These are phyloP conservation scores for Chamaenerion angustifolium DNA, from an alignment of 345 rosid species.

Conservation along the genomic window DNA sequence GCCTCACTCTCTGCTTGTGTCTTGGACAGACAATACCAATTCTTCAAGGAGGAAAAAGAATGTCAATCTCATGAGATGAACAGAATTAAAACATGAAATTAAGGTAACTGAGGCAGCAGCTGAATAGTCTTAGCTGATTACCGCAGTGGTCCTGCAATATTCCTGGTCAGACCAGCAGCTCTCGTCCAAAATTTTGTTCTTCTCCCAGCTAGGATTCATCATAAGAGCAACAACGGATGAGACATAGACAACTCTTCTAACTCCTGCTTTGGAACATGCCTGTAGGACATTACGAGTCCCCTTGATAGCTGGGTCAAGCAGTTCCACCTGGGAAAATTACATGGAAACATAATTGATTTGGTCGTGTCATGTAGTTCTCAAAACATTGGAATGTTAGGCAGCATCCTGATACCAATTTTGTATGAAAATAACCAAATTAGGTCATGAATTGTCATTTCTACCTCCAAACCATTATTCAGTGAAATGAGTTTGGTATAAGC, in stretches of 20 bases:
- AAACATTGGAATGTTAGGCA: no score
- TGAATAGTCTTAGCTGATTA: not conserved
- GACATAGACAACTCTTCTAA: slow-evolving; percentile 14
- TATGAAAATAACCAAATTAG: no score
- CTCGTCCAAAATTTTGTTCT: slow-evolving; percentile 17
- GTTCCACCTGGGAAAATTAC: slow-evolving; percentile 8
- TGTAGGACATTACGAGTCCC: slow-evolving; percentile 19
- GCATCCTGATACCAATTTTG: no score
- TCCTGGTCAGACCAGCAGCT: slow-evolving; percentile 25
- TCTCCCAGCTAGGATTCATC: slow-evolving; percentile 18
- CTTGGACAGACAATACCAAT: slow-evolving; percentile 61
- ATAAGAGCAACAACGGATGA: slow-evolving; percentile 13
- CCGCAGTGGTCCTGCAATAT: slow-evolving; percentile 11
- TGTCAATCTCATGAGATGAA: no score
- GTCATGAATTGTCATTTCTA: no score
- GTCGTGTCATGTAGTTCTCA: no score
- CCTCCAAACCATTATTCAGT: no score
- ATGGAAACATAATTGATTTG: no score
- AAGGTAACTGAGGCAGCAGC: not conserved
- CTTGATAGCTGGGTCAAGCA: slow-evolving; percentile 15
- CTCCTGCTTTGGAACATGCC: slow-evolving; percentile 15
- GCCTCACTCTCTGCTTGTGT: slow-evolving; percentile 59
- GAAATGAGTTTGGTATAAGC: no score
- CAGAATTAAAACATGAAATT: no score
- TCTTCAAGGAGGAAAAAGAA: slow-evolving; percentile 16